A percentile compares a stretch with the other conserved stretches of the same genome.
These are phyloP conservation scores for Aspergillus sojae DNA, from an alignment of 2,329 filamentous ascomycete genomes.

Conservation along the genomic window DNA sequence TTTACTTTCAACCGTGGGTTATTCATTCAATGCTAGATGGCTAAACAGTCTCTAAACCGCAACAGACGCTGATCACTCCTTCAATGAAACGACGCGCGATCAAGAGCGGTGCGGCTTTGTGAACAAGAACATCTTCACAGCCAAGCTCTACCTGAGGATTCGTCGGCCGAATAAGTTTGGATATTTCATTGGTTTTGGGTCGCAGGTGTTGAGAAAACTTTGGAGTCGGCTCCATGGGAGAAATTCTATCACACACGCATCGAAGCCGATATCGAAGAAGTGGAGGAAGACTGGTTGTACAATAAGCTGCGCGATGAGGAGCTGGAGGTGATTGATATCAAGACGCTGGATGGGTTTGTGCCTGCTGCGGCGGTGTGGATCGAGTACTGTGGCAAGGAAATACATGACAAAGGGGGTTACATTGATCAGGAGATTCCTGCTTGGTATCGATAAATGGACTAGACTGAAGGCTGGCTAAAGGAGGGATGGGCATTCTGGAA, in stretches of 20 bases:
- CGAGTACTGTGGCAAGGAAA: conserved; percentile 1
- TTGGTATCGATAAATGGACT: conserved; percentile 1
- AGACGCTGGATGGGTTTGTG: conserved; percentile 8
- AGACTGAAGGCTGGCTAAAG: conserved; percentile 7
- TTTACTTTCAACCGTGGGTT: neutral
- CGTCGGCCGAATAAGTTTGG: neutral
- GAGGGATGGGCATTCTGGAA: conserved; percentile 15
- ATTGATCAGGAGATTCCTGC: neutral
- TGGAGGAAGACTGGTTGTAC: neutral
- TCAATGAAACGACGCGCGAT: neutral
- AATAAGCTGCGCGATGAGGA: neutral
- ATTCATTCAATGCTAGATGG: neutral
- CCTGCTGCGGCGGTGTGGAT: conserved; percentile 11
- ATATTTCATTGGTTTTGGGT: neutral
- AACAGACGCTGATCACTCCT: neutral
- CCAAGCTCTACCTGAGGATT: neutral
- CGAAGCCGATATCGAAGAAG: neutral
- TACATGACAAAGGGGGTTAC: conserved; percentile 1
- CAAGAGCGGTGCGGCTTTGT: neutral
- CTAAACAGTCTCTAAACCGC: neutral
- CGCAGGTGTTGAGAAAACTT: neutral
- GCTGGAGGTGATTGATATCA: conserved; percentile 4
- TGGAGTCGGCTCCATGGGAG: neutral
- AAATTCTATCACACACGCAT: neutral
- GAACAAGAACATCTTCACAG: neutral